Evolutionary conservation across 495 filamentous ascomycete species (phyloP), one percentile per base, ranked within the genome.

Genomic region (Penicillium ochrochloron): DNA sequence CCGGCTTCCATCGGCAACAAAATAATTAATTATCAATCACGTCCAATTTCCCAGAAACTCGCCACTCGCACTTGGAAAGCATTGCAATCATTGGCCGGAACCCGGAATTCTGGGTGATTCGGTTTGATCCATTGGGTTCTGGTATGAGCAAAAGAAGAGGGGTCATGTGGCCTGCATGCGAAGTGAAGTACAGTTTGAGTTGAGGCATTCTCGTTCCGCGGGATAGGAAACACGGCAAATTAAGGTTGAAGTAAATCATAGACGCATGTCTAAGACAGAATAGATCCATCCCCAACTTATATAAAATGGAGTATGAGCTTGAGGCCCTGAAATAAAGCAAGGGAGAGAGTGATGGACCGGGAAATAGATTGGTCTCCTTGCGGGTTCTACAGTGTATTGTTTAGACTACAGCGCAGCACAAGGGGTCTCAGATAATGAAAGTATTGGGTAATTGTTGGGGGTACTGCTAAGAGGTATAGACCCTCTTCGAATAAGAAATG

Each of bases 71-170:
- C 19, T 11, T 3, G 5, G 44, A 21, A 27, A 27, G 25, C 25
- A 23, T 25, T 25, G 11, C 1, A 48, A 48, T 25, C 10, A 25
- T 21, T 21, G 42, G 19, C 42, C 2, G n/a, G 23, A 48, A 48
- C 23, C 44, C 5, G 44, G 44, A 48, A 48, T 48, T 48, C 44
- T 25, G 44, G 44, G 25, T 48, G 21, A 25, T 48, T 48, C 44
- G 44, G 21, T 7, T 48, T 19, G 44, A 10, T 7, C 7, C 31
- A 25, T 48, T 48, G 19, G 44, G 19, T 5, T 46, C 19, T 46
- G 42, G 48, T n/a, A 52, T 52, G 48, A 29, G 37, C 3, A 39
- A 39, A 23, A 15, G 11, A 19, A 15, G 42, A 15, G 12, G 5
- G 25, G 48, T 52, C 48, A 52, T 27, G 48, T 52, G 48, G 5